Percentiles rank a stretch among this genome's conserved stretches.
Evolutionary conservation across 306 rosid genomes (phyloP).

Genomic region (Medicago arabica): DNA sequence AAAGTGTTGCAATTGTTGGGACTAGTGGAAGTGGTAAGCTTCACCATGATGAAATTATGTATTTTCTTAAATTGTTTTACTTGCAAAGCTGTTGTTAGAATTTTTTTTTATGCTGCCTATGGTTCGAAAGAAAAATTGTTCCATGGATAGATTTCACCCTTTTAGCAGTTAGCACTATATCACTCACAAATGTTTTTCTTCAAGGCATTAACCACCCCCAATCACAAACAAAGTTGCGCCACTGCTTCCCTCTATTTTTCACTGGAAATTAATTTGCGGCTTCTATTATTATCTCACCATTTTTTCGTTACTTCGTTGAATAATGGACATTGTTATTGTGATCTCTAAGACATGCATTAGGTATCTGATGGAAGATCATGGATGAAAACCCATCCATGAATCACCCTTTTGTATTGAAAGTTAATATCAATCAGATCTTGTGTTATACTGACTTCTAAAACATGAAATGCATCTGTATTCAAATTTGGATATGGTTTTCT

Average conservation of each 20-base stretch:
- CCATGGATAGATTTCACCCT: slow-evolving; percentile 24
- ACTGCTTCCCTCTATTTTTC: neutral
- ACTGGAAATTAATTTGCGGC: neutral
- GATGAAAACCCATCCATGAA: neutral
- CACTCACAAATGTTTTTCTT: slow-evolving; percentile 27
- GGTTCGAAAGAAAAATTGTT: slow-evolving; percentile 13
- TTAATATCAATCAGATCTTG: neutral
- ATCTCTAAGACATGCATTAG: neutral
- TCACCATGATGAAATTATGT: slow-evolving; percentile 38
- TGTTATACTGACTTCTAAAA: slow-evolving; percentile 30
- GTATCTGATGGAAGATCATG: neutral
- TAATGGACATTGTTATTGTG: no score
- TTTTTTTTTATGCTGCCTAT: slow-evolving; percentile 1
- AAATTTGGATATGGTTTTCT: slow-evolving; percentile 30
- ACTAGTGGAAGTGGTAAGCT: slow-evolving; percentile 99
- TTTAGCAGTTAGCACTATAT: neutral
- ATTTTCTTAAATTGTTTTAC: slow-evolving; percentile 28
- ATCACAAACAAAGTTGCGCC: no score
- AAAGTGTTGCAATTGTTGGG: slow-evolving; percentile 99
- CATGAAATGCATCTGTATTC: slow-evolving; percentile 8
- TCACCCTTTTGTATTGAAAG: slow-evolving; percentile 28
- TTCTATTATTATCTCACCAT: neutral
- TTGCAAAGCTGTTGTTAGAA: slow-evolving; percentile 10
- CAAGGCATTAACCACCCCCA: no score
- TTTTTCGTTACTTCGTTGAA: neutral